Evolutionary conservation across 1,284 basidiomycete species (phyloP), one percentile per base, ranked within the genome.

Genomic region (Fomitopsis palustris): DNA sequence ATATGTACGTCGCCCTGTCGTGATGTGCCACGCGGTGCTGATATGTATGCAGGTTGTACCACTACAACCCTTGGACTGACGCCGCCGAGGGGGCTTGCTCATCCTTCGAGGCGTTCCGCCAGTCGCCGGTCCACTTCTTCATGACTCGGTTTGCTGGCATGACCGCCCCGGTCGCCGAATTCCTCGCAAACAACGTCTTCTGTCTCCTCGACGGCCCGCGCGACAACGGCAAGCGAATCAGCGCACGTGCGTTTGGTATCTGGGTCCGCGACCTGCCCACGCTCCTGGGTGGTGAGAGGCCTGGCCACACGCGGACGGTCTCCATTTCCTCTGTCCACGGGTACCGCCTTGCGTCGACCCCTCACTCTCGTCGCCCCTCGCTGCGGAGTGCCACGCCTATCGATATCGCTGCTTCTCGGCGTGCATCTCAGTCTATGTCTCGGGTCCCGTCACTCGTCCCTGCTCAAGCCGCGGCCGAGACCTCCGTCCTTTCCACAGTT

Each of bases 31-130:
- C 53, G 53, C 37, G 42, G 29, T 54, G 19, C 49, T 37, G 10
- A 33, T n/a, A 7, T 52, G 17, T 35, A 27, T 35, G 39, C 66
- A 92, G 90, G 90, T 82, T 99, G 72, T 99, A 98, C 78, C 96
- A 99, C 75, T 93, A 88, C 74, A 98, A 97, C 75, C 96, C 96
- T 19, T 99, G 97, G 95, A 92, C 92, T 53, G 97, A 99, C 73
- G 96, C 97, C 2, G 84, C 85, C 52, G 79, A 86, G 65, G 82
- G 86, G 74, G 80, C 84, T 67, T 87, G 89, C 77, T 83, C 83
- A 31, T 95, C 95, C 43, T 99, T 98, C 75, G 84, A 87, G 64
- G 80, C 87, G 14, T 99, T 90, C 78, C 86, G 88, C 67, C 79
- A 82, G 58, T 85, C 92, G 64, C 95, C 94, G 27, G 80, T 91